These are phyloP conservation scores for Chalaropsis thielavioides DNA, from an alignment of 2,329 filamentous ascomycete genomes.

Conservation along the genomic window DNA sequence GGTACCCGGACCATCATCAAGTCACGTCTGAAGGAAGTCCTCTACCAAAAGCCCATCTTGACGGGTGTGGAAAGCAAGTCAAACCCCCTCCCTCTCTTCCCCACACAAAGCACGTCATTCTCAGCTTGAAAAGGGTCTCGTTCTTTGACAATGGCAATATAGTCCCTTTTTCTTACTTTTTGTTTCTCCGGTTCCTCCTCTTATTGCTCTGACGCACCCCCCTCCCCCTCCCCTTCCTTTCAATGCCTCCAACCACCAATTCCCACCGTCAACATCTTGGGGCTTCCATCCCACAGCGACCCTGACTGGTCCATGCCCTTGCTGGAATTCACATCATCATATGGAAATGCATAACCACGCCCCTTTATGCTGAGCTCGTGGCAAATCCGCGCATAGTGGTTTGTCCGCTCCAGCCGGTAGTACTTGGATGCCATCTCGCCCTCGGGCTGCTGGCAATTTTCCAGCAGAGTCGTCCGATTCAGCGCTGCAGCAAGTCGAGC, in stretches of 20 bases:
- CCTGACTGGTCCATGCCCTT: conserved; percentile 46
- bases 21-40: too few species aligned
- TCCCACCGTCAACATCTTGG: conserved; percentile 40
- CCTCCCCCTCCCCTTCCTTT: background rate
- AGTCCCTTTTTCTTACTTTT: background rate
- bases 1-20: background rate
- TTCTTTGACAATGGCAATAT: background rate
- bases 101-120: background rate
- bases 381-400: conserved; percentile 53
- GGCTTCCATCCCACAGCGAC: conserved; percentile 42
- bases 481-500: conserved; percentile 63
- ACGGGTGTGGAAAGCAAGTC: too few species aligned
- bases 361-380: conserved; percentile 45
- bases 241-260: conserved; percentile 32
- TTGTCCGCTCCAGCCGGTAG: conserved; percentile 41
- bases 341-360: conserved; percentile 55
- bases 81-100: too few species aligned
- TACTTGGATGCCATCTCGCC: conserved; percentile 35
- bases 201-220: too few species aligned
- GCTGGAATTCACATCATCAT: conserved; percentile 51
- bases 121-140: background rate
- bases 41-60: too few species aligned
- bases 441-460: conserved; percentile 37
- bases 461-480: conserved; percentile 55
- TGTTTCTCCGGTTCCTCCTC: background rate